A percentile compares a stretch with the other conserved stretches of the same genome.
These are phyloP conservation scores for Persicaria tinctoria DNA, from an alignment of 148 eudicot genomes.

Conservation along the genomic window DNA sequence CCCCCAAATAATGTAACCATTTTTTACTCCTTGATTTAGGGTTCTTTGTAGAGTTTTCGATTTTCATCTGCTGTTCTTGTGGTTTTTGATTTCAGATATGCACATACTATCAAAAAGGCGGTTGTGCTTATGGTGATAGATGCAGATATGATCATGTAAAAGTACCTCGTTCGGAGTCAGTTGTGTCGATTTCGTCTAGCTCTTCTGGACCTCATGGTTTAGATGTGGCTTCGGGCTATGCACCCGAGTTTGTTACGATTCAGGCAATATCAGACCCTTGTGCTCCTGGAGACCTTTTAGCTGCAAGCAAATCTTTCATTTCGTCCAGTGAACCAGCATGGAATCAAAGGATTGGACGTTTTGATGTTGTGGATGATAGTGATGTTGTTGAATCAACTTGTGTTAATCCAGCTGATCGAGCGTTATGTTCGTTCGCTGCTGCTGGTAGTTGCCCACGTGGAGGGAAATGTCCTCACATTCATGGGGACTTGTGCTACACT, in stretches of 20 bases:
- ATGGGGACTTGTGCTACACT: slow-evolving; percentile 74
- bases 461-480: slow-evolving; percentile 78
- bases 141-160: slow-evolving; percentile 97
- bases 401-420: slow-evolving; percentile 27
- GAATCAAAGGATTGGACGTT: background rate
- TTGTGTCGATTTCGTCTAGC: slow-evolving; percentile 54
- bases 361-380: slow-evolving; percentile 3
- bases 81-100: slow-evolving; percentile 42
- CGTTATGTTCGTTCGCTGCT: slow-evolving; percentile 80
- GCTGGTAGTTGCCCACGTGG: slow-evolving; percentile 87
- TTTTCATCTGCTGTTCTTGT: slow-evolving; percentile 4
- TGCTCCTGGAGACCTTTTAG: background rate
- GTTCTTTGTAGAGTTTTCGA: background rate
- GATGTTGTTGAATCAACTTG: background rate
- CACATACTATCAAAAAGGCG: slow-evolving; percentile 88
- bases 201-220: slow-evolving; percentile 20
- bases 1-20: slow-evolving; percentile 60
- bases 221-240: background rate
- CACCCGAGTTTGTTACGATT: slow-evolving; percentile 18
- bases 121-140: slow-evolving; percentile 71
- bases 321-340: background rate
- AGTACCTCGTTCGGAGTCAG: slow-evolving; percentile 33
- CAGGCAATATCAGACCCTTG: slow-evolving; percentile 3
- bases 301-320: background rate
- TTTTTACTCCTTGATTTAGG: background rate